phyloP scores from a whole-genome alignment of 345 rosid species.

The Cardamine resedifolia region DNA sequence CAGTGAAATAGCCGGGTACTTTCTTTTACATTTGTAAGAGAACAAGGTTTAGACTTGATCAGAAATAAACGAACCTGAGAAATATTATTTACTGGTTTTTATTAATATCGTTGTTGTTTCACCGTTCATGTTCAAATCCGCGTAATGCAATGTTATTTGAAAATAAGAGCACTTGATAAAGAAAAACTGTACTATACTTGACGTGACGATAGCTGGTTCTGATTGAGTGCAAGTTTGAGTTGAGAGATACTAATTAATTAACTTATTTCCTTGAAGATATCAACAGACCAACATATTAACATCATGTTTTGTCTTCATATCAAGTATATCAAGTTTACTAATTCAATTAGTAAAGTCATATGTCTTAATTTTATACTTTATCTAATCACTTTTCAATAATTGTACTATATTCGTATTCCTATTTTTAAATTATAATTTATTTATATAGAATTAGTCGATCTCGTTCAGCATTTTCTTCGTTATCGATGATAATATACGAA shows the following conservation, averaged over 20 bases:
- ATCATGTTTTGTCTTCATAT: conserved; percentile 8
- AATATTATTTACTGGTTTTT: not conserved
- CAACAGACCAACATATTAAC: not conserved
- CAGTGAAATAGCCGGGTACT: not conserved
- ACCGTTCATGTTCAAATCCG: not conserved
- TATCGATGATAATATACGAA: not conserved
- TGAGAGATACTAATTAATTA: not conserved
- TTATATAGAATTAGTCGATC: not conserved
- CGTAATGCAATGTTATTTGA: not conserved
- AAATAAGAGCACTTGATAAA: not conserved
- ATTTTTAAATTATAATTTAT: not conserved
- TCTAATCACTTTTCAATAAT: not conserved
- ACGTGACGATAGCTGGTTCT: not conserved
- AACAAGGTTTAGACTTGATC: not conserved
- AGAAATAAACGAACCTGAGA: not conserved
- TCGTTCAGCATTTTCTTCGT: not conserved
- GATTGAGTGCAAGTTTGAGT: conserved; percentile 31
- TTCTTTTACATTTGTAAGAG: too few species aligned
- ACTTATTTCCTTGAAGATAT: not conserved
- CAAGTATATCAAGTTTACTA: not conserved
- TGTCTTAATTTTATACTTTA: not conserved
- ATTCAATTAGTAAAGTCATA: not conserved
- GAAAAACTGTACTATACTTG: not conserved
- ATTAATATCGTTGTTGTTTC: not conserved
- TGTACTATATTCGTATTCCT: not conserved